Evolutionary conservation across 805 yeast genomes (phyloP), one percentile per base, ranked within the genome.

Genomic region (Wickerhamiella sorbophila): DNA sequence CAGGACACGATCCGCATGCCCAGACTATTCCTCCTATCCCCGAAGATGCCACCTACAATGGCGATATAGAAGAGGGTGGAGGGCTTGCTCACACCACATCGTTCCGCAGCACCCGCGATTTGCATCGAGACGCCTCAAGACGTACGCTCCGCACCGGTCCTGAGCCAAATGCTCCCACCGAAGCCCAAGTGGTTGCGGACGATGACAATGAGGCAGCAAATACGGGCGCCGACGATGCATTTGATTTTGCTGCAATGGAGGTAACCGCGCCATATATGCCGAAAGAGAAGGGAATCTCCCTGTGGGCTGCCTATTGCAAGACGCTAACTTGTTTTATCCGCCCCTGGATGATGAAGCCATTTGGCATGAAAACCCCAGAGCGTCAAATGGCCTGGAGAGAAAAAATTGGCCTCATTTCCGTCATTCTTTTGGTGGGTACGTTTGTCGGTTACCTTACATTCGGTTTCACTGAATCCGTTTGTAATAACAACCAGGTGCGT

Each of bases 311-410:
- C 0, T 91, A 85, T 62, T 86, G 95, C 58, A 74, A 75, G 50
- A 52, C 72, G 6, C 63, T 91, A 29, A 87, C 98, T 0, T 85
- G 85, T 59, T 88, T 95, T 91, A 93, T 94, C 2, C 94, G 96
- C 1, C 72, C 79, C 2, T 78, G 86, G 0, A 48, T 85, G 27
- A 62, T 86, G 52, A 64, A 64, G 35, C 59, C 82, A 35, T 80
- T 75, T 60, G 97, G 97, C 2, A 70, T 88, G 71, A 71, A 72
- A 27, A 75, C 80, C 17, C 74, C 75, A 50, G 87, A 77, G 35
- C 74, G 94, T 45, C 96, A 87, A 57, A 75, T 76, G 67, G 97
- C 97, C 0, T 91, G 98, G 98, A 72, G 98, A 55, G 98, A 91
- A 56, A 88, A 88, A 56, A 80, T 87, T 42, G 97, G 85, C 1